Base-by-base conservation (phyloP, 2,329 filamentous ascomycete species). In the Hypoxylon sp. region DNA sequence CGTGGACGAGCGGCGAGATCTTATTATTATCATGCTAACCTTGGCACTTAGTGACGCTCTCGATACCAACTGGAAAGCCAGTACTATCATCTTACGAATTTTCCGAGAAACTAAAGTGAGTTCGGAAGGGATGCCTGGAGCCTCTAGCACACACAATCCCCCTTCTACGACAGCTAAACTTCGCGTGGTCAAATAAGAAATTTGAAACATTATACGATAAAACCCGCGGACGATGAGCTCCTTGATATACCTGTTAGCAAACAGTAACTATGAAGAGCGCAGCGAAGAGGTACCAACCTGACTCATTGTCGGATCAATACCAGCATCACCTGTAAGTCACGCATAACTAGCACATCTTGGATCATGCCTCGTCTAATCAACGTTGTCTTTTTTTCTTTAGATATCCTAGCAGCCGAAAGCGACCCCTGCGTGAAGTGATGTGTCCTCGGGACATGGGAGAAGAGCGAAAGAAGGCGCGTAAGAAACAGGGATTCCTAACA, bases 71-170 rank as follows among this genome's bases (percentile, higher is more conserved):
- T 61, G 61, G 56, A 30, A 61, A 27, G 58, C 62, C 73, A 83
- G 81, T 44, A 81, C 42, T 17, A 59, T 14, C 7, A 66, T 42
- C 30, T 61, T 49, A 22, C 33, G 50, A 1, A 37, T 69, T 25
- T 31, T 60, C 20, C 14, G 48, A 63, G 40, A 67, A 64, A 10
- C 60, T 69, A 1, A 55, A 59, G 42, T 51, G 53, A 30, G 31
- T 70, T 25, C 55, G 56, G 14, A 33, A 61, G 40, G 60, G 27
- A 55, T 69, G 63, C 7, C 27, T 61, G 25, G 66, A 67, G 20
- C 60, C 61, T 27, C 63, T 64, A 40, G 31, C 48, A 31, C 64
- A 68, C 42, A 68, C 61, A 11, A 48, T 61, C 33, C 56, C 61
- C 5, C 40, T 61, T 27, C 61, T 60, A 22, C 49, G 35, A 50